Evolutionary conservation across 2,329 filamentous ascomycete genomes (phyloP).

Genomic region (Alternaria novae-zelandiae): DNA sequence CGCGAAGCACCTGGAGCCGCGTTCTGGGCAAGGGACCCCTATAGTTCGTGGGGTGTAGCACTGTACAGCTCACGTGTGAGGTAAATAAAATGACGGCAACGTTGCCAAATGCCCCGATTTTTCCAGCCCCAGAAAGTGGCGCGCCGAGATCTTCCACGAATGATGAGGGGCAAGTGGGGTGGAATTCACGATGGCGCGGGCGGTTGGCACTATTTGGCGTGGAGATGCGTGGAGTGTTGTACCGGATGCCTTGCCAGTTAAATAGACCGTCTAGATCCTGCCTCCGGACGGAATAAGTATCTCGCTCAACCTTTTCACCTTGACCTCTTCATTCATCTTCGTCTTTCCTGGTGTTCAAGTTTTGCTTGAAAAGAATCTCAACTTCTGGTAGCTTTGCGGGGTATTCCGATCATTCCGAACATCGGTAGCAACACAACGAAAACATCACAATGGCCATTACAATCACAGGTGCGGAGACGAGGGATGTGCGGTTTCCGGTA

Average conservation of each 20-base stretch:
- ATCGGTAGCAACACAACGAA: not conserved
- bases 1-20: conserved; percentile 19
- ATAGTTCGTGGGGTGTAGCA: not conserved
- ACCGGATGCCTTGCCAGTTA: conserved; percentile 4
- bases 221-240: conserved; percentile 1
- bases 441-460: conserved; percentile 50
- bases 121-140: conserved; percentile 20
- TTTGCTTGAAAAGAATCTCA: not conserved
- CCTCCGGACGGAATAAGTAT: not conserved
- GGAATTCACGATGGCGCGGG: conserved; percentile 11
- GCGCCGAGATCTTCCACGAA: conserved; percentile 23
- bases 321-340: not conserved
- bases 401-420: conserved; percentile 18
- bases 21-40: conserved; percentile 2
- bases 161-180: conserved; percentile 18
- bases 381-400: conserved; percentile 2
- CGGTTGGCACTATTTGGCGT: not conserved
- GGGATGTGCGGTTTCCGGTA: conserved; percentile 59
- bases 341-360: not conserved
- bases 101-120: conserved; percentile 10
- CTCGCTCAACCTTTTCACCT: not conserved
- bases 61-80: conserved; percentile 11
- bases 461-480: conserved; percentile 54
- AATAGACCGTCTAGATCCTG: conserved; percentile 11
- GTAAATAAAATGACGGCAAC: conserved; percentile 15